Evolutionary conservation across 768 basidiomycete genomes (phyloP).

Genomic region (Leucocoprinus birnbaumii): DNA sequence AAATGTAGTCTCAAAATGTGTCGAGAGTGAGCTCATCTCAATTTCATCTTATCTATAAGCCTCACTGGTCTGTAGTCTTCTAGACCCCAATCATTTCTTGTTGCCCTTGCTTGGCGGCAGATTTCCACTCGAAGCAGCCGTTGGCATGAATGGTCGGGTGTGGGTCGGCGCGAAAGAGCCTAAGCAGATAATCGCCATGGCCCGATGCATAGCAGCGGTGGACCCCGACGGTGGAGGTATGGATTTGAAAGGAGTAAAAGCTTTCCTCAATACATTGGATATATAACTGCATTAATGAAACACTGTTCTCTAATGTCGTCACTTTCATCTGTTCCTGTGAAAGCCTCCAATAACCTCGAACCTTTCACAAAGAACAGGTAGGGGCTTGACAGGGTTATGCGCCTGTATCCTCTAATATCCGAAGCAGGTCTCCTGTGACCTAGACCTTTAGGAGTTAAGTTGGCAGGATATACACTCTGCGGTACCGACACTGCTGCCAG

Average conservation of each 20-base stretch:
- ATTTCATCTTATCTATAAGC: not conserved
- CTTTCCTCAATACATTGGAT: constrained; percentile 47
- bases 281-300: constrained; percentile 22
- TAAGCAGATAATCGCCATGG: constrained; percentile 70
- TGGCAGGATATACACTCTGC: too few relatives aligned
- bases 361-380: too few relatives aligned
- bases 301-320: not conserved
- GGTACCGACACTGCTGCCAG: too few relatives aligned
- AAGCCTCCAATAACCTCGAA: too few relatives aligned
- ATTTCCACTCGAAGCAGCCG: constrained; percentile 85
- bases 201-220: constrained; percentile 77
- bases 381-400: too few relatives aligned
- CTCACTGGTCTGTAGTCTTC: constrained; percentile 44
- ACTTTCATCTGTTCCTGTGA: not conserved
- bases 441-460: too few relatives aligned
- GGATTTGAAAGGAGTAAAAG: constrained; percentile 49
- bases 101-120: constrained; percentile 75
- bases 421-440: too few relatives aligned
- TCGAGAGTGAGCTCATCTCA: constrained; percentile 59
- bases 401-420: too few relatives aligned
- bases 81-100: constrained; percentile 80
- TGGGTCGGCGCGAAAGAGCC: constrained; percentile 82
- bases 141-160: constrained; percentile 89
- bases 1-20: constrained; percentile 83
- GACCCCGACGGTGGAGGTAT: constrained; percentile 73